Conservation (phyloP, 257 asterid species). For the Sherardia arvensis region DNA sequence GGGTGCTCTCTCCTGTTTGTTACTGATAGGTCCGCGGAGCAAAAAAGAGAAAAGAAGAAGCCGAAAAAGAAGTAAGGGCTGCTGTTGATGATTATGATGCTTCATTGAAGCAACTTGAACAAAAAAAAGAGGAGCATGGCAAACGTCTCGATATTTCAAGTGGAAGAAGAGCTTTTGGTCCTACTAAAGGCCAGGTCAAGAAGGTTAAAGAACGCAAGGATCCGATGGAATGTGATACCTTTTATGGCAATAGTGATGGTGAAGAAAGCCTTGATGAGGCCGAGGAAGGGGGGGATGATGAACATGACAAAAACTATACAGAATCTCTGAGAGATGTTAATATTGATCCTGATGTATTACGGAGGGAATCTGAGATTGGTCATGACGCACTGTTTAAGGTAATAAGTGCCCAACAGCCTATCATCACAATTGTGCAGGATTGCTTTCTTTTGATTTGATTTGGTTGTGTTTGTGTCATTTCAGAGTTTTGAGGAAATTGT, state of each 20-base stretch:
- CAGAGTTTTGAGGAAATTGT: conserved; percentile 52
- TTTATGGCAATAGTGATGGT: conserved; percentile 65
- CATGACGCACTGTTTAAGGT: conserved; percentile 75
- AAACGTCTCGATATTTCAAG: conserved; percentile 25
- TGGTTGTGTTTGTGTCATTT: conserved; percentile 4
- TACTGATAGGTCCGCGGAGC: conserved; percentile 48
- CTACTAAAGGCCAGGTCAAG: conserved; percentile 37
- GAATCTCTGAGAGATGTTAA: conserved; percentile 32
- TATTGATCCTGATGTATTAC: conserved; percentile 53
- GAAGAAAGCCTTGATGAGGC: conserved; percentile 45
- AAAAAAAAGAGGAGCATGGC: conserved; percentile 22
- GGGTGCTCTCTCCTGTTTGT: background rate
- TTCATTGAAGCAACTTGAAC: conserved; percentile 57
- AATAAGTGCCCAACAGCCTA: background rate
- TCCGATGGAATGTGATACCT: conserved; percentile 37
- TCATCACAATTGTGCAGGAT: background rate
- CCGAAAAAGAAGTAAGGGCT: conserved; percentile 71
- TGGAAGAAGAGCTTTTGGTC: conserved; percentile 85
- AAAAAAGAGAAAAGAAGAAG: conserved; percentile 63
- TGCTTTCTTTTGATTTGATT: background rate
- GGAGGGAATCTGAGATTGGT: conserved; percentile 48
- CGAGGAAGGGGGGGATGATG: conserved; percentile 29
- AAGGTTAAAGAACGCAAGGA: conserved; percentile 31
- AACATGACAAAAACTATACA: conserved; percentile 20
- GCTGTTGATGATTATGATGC: conserved; percentile 66